Evolutionary conservation across 2,329 filamentous ascomycete species (phyloP).

Genomic region (Diaporthe citriasiana): DNA sequence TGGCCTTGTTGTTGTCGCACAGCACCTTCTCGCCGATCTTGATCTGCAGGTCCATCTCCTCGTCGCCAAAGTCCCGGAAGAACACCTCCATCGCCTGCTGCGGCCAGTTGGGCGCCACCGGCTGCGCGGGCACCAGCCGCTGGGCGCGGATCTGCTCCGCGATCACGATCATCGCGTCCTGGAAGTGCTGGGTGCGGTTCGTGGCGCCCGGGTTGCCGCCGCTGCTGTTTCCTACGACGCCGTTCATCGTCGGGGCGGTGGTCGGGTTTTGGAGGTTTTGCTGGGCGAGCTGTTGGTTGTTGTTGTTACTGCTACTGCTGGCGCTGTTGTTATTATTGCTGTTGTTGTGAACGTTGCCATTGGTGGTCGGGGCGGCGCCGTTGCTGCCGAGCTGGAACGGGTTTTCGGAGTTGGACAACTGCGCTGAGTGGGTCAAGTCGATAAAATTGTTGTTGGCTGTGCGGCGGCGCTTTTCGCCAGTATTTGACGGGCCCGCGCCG

Average conservation of each 20-base stretch:
- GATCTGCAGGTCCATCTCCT: constrained; percentile 71
- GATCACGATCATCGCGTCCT: constrained; percentile 44
- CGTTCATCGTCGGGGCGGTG: not conserved
- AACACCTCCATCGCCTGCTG: constrained; percentile 72
- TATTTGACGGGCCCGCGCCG: constrained; percentile 33
- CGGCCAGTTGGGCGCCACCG: constrained; percentile 63
- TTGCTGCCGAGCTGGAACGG: constrained; percentile 30
- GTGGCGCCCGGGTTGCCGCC: constrained; percentile 40
- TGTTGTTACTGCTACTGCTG: not conserved
- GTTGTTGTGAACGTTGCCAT: constrained; percentile 18
- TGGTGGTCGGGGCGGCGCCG: constrained; percentile 9
- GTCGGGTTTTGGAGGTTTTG: constrained; percentile 16
- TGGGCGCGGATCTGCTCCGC: constrained; percentile 45
- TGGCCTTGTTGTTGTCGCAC: constrained; percentile 71
- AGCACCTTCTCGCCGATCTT: constrained; percentile 72
- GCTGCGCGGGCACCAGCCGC: constrained; percentile 57
- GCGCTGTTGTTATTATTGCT: not conserved
- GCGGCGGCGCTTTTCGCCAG: constrained; percentile 53
- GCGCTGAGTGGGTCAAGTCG: constrained; percentile 42
- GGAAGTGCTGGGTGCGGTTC: constrained; percentile 47
- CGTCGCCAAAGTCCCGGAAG: constrained; percentile 69
- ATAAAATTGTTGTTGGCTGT: constrained; percentile 45
- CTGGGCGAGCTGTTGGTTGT: constrained; percentile 28
- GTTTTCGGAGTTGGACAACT: constrained; percentile 36
- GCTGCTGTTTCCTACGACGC: not conserved